Evolutionary conservation across 768 basidiomycete species (phyloP).

Genomic region (Lyophyllum atratum): DNA sequence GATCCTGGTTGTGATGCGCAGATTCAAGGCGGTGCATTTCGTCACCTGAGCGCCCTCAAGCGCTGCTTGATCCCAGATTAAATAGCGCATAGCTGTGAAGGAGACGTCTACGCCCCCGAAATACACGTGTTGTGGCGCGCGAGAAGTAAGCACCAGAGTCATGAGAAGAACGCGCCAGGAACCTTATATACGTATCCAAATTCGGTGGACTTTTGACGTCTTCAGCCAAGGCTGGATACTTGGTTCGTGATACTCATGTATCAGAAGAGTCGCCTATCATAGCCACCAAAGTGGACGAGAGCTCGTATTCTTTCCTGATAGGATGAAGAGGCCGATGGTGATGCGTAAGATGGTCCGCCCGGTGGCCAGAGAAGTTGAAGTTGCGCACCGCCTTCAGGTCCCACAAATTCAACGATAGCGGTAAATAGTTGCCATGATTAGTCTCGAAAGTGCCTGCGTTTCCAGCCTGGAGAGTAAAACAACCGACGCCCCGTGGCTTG

Average conservation of each 20-base stretch:
- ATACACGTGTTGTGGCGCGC: neutral
- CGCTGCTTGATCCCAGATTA: neutral
- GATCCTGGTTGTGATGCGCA: neutral
- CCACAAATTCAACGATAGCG: neutral
- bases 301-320: too few relatives aligned
- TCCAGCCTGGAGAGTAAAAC: too few relatives aligned
- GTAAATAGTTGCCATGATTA: too few relatives aligned
- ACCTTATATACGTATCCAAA: neutral
- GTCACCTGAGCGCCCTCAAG: neutral
- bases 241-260: neutral
- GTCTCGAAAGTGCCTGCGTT: too few relatives aligned
- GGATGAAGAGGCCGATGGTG: neutral
- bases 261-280: too few relatives aligned
- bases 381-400: neutral
- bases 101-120: neutral
- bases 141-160: neutral
- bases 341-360: neutral
- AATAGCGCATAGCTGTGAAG: neutral
- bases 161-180: neutral
- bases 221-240: neutral
- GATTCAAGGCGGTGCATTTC: neutral
- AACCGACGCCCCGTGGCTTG: too few relatives aligned
- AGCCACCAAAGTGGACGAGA: too few relatives aligned
- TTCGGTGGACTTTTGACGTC: too few relatives aligned
- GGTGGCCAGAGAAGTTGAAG: neutral